Conservation (phyloP, 225 moss, liverwort and hornwort genomes). For the Pseudisothecium myosuroides region DNA sequence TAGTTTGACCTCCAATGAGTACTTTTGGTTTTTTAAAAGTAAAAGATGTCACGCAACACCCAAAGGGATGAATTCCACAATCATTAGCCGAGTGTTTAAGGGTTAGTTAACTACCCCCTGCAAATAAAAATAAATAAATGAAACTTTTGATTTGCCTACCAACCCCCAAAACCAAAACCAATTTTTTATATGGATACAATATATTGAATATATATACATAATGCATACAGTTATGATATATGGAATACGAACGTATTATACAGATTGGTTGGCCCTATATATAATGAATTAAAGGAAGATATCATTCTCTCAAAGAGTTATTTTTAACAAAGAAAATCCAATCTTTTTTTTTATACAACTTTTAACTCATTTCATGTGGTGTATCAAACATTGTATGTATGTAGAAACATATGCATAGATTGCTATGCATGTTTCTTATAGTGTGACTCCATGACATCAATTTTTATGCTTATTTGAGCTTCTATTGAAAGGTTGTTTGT, state of each 20-base stretch:
- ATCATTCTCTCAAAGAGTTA: not conserved
- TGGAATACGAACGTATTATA: not conserved
- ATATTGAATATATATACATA: no score
- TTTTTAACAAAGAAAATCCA: not conserved
- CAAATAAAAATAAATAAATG: not conserved
- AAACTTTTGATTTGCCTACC: not conserved
- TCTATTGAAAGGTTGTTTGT: not conserved
- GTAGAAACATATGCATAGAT: not conserved
- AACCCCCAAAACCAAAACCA: not conserved
- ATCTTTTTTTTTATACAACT: not conserved
- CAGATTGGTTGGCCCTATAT: not conserved
- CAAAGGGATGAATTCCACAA: no score
- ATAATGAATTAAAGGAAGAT: not conserved
- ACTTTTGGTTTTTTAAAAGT: no score
- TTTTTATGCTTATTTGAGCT: not conserved
- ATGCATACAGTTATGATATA: not conserved
- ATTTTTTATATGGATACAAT: not conserved
- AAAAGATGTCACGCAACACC: no score
- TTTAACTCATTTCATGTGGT: not conserved
- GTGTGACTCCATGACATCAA: not conserved
- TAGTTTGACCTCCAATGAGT: no score
- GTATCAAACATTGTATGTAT: not conserved
- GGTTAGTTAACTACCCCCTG: no score
- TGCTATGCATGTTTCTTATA: not conserved
- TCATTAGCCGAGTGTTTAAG: no score